phyloP scores from a whole-genome alignment of 2,329 filamentous ascomycete species.

The Aurifilum marmelostoma region DNA sequence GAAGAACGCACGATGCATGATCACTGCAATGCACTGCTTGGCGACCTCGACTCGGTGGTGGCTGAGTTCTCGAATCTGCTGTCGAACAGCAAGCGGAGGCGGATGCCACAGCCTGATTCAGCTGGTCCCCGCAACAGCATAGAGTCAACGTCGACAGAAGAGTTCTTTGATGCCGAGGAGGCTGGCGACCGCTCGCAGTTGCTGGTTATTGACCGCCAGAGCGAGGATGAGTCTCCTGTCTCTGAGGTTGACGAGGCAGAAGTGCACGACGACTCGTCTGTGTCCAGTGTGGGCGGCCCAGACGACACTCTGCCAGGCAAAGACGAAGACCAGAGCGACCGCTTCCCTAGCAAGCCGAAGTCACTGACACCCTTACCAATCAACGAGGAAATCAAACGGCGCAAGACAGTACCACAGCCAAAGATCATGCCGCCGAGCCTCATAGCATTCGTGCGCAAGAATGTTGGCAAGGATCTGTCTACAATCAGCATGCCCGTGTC shows the following conservation, averaged over 20 bases:
- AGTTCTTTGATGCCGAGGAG: conserved; percentile 92
- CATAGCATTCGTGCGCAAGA: conserved; percentile 93
- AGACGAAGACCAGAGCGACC: conserved; percentile 62
- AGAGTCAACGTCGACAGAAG: conserved; percentile 79
- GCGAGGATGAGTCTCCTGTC: conserved; percentile 65
- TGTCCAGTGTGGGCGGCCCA: conserved; percentile 63
- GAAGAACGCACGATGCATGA: conserved; percentile 74
- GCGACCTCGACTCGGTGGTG: conserved; percentile 82
- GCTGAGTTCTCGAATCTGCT: conserved; percentile 80
- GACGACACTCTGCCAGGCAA: conserved; percentile 51
- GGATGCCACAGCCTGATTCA: conserved; percentile 59
- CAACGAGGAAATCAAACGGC: conserved; percentile 63
- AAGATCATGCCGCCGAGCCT: conserved; percentile 84
- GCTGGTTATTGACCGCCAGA: conserved; percentile 71
- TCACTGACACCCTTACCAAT: conserved; percentile 78
- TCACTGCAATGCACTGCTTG: conserved; percentile 80
- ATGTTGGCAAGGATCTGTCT: conserved; percentile 95
- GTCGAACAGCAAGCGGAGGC: conserved; percentile 76
- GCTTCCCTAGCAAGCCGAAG: conserved; percentile 79
- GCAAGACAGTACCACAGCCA: conserved; percentile 71
- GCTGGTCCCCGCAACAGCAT: conserved; percentile 65
- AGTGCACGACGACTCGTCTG: conserved; percentile 63
- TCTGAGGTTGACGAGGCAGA: conserved; percentile 61
- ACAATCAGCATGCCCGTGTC: conserved; percentile 98
- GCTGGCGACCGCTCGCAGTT: conserved; percentile 65